Percentiles rank a stretch among this genome's conserved stretches.
phyloP scores from a whole-genome alignment of 192 early-diverging fungal genomes.

The Podila minutissima region DNA sequence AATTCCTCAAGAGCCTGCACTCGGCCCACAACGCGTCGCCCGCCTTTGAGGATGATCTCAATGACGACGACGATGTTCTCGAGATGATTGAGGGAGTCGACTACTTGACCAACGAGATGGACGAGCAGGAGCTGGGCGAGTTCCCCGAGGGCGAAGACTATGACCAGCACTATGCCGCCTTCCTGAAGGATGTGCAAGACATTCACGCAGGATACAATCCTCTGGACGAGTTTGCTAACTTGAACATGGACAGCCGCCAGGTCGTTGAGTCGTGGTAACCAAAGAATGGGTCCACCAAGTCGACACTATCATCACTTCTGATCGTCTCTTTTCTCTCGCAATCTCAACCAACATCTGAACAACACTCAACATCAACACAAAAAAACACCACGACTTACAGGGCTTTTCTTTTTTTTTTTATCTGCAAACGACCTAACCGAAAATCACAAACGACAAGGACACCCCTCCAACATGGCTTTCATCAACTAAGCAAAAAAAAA shows the following conservation, averaged over 20 bases:
- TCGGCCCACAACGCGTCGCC: slow-evolving; percentile 8
- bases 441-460: too few species aligned
- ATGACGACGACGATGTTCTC: slow-evolving; percentile 27
- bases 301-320: too few species aligned
- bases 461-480: too few species aligned
- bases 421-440: too few species aligned
- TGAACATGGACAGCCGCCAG: not conserved
- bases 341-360: too few species aligned
- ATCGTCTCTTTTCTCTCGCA: too few species aligned
- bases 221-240: not conserved
- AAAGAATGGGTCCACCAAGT: too few species aligned
- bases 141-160: slow-evolving; percentile 25
- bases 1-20: slow-evolving; percentile 49
- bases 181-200: not conserved
- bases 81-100: slow-evolving; percentile 49
- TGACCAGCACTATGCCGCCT: slow-evolving; percentile 1
- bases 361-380: too few species aligned
- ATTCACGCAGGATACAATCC: not conserved
- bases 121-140: slow-evolving; percentile 23
- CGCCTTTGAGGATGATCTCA: slow-evolving; percentile 7
- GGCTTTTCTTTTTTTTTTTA: too few species aligned
- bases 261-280: not conserved
- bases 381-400: too few species aligned
- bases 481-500: too few species aligned
- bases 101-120: slow-evolving; percentile 31